Base-by-base conservation (phyloP, 1,284 basidiomycete species). In the Cryptococcus sp. region DNA sequence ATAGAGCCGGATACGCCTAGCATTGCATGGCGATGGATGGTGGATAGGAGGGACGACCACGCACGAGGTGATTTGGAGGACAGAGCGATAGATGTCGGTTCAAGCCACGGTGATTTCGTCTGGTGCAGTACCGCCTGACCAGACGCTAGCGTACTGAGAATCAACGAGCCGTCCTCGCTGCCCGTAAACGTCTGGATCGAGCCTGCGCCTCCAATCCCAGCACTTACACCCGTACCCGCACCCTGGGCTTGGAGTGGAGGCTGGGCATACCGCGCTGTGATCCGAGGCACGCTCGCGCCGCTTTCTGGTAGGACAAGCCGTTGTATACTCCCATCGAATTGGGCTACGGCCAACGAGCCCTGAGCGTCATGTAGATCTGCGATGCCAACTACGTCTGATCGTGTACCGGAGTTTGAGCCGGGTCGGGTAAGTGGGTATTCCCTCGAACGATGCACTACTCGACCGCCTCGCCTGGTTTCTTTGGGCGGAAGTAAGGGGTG, bases 291-390 rank as follows among this genome's bases (percentile, higher is more conserved):
- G 49, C 23, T 57, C 22, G 30, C n/a, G 15, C 46, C 51, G 23
- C 16, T 47, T 27, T 13, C 20, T 16, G 54, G 54, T 20, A 50
- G 42, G 41, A 41, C 27, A 16, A 50, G 19, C 7, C 68, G 68
- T 58, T 72, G 72, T 10, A 76, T 49, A 17, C 66, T 71, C 38
- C 75, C 73, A 60, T 75, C 70, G 49, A 68, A 72, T 53, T 74
- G 73, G 5, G 70, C 72, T 10, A 73, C 57, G 16, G 60, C 62
- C 1, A 71, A 20, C 30, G 58, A 52, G 4, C 59, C 56, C 46
- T 62, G 47, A 7, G 46, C 25, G 27, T 55, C 52, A 25, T 57
- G 57, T 11, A 72, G 58, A 6, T 60, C 55, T 41, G 66, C 64
- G 10, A 73, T 47, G 2, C 71, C 72, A 11, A 76, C 63, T 2